Evolutionary conservation across 768 basidiomycete species (phyloP), one percentile per base, ranked within the genome.

Genomic region (Leccinum truebloodii): DNA sequence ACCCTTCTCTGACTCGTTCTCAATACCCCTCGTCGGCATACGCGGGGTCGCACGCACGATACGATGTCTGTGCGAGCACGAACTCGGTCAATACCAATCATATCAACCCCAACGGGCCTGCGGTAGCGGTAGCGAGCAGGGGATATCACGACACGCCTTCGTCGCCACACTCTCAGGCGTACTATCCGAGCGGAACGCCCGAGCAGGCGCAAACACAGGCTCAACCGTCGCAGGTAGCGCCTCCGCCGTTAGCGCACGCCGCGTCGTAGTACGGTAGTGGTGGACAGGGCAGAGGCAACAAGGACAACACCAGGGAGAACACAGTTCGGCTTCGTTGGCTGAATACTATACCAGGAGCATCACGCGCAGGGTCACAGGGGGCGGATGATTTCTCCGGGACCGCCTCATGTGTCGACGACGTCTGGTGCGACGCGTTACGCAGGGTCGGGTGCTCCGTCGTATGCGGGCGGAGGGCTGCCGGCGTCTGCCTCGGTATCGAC

Each of bases 101-200:
- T 35, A 13, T 54, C 30, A 57, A 35, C 4, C 4, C 52, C 14
- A 66, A 49, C 8, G 68, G 65, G n/a, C 48, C 60, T 24, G 66
- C 50, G 34, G 13, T 35, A 35, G 30, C 59, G 5, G 49, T 58
- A 4, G 63, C 65, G 34, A 63, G 55, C 35, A 59, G 63, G 1
- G 60, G 66, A 7, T 70, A 75, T 34, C 74, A 73, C 10, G 68
- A 75, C 26, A 55, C 65, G 14, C 61, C 70, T 3, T 35, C 70
- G 0, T 49, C 70, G 0, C 63, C 69, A 3, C 66, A 67, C 8
- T 20, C 63, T 3, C 26, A 26, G 26, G 26, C 4, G 26, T 26
- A 26, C 26, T 26, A 26, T 26, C 26, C 26, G 26, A 26, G 26
- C 26, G 26, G 26, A 5, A 26, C 26, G 26, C 26, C 26, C 26